phyloP scores from a whole-genome alignment of 1,139 yeast genomes.

The Kluyveromyces marxianus region DNA sequence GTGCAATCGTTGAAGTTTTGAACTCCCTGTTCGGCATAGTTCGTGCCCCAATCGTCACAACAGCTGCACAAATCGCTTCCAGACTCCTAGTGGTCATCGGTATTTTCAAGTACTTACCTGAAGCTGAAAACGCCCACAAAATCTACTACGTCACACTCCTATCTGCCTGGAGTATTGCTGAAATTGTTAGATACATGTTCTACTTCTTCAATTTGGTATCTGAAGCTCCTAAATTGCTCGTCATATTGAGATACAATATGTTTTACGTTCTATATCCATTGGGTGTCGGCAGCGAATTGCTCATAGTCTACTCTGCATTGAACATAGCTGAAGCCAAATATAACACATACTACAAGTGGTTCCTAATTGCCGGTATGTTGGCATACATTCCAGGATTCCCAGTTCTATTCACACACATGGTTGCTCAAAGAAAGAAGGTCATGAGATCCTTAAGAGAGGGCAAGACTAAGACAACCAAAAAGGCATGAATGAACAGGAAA shows the following conservation, averaged over 20 bases:
- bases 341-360: conserved; percentile 47
- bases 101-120: conserved; percentile 67
- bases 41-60: conserved; percentile 76
- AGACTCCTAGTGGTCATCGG: conserved; percentile 81
- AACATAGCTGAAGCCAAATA: conserved; percentile 48
- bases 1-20: conserved; percentile 73
- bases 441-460: conserved; percentile 32
- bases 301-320: conserved; percentile 61
- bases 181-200: conserved; percentile 78
- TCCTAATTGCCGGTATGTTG: conserved; percentile 49
- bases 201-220: conserved; percentile 59
- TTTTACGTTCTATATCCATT: conserved; percentile 81
- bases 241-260: conserved; percentile 74
- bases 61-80: conserved; percentile 79
- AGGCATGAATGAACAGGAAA: not conserved
- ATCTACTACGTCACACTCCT: conserved; percentile 61
- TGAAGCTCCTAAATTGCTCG: conserved; percentile 49
- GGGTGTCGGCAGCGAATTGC: conserved; percentile 81
- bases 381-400: conserved; percentile 84
- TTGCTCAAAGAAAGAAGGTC: conserved; percentile 72
- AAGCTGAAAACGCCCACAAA: conserved; percentile 43
- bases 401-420: conserved; percentile 79
- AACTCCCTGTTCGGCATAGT: conserved; percentile 77
- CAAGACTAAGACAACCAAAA: conserved; percentile 6
- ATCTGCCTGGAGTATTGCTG: conserved; percentile 87